Evolutionary conservation across 2,329 filamentous ascomycete genomes (phyloP).

Genomic region (Penicillium sp.): DNA sequence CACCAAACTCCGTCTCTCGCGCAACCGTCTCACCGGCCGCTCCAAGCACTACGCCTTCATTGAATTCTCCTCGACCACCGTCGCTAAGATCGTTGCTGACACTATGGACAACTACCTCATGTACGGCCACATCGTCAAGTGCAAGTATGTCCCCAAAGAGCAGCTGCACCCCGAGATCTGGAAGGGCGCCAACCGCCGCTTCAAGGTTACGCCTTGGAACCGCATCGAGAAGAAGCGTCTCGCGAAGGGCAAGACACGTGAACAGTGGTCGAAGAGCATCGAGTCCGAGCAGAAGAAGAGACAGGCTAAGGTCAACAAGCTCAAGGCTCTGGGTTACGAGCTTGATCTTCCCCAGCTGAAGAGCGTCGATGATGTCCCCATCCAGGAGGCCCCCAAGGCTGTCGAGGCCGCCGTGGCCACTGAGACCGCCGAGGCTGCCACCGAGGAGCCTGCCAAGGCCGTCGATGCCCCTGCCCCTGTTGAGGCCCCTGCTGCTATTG

Average conservation of each 20-base stretch:
- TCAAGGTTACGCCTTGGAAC: conserved; percentile 85
- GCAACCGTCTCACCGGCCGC: conserved; percentile 86
- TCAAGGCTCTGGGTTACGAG: conserved; percentile 81
- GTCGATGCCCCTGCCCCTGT: not conserved
- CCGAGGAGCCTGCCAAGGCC: conserved; percentile 26
- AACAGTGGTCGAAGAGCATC: conserved; percentile 76
- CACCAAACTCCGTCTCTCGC: conserved; percentile 73
- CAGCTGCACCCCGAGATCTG: conserved; percentile 79
- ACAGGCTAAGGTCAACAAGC: conserved; percentile 66
- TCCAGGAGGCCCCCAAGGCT: conserved; percentile 39
- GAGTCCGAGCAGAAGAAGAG: conserved; percentile 71
- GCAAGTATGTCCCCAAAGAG: conserved; percentile 72
- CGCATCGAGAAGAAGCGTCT: conserved; percentile 77
- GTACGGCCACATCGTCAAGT: conserved; percentile 91
- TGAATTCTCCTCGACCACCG: conserved; percentile 74
- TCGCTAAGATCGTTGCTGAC: conserved; percentile 88
- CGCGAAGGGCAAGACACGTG: conserved; percentile 69
- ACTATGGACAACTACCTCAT: conserved; percentile 98
- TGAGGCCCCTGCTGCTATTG: conserved; percentile 15
- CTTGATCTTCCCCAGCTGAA: conserved; percentile 74
- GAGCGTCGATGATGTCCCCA: conserved; percentile 55
- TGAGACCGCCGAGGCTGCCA: conserved; percentile 17
- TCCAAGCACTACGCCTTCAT: conserved; percentile 95
- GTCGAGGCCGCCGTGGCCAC: conserved; percentile 35
- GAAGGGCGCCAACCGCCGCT: conserved; percentile 86